Conservation (phyloP, 768 basidiomycete genomes). For the Suillus paluster region DNA sequence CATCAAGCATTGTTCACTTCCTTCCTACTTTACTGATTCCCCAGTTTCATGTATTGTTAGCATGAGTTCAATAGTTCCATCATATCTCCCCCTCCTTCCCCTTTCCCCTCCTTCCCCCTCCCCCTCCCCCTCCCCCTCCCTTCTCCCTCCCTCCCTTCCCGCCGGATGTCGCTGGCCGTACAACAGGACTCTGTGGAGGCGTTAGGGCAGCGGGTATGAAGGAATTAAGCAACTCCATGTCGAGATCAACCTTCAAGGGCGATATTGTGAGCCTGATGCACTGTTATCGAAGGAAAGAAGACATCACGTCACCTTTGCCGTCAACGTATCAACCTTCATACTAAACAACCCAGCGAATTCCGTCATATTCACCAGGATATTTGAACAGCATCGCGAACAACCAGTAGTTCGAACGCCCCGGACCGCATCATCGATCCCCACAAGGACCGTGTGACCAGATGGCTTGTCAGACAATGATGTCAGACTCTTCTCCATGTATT, state of each 20-base stretch:
- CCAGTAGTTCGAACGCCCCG: background rate
- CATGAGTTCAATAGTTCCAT: background rate
- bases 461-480: conserved; percentile 11
- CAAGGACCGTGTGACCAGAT: background rate
- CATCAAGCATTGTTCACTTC: background rate
- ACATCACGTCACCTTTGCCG: background rate
- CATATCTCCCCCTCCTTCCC: too few relatives aligned
- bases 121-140: too few relatives aligned
- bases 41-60: background rate
- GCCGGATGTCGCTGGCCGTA: too few relatives aligned
- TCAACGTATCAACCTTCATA: background rate
- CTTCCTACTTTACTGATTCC: background rate
- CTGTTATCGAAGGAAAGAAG: background rate
- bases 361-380: conserved; percentile 7
- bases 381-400: background rate
- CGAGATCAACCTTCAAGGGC: conserved; percentile 15
- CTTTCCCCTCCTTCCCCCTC: too few relatives aligned
- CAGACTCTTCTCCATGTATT: conserved; percentile 11
- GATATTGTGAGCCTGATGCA: background rate
- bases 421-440: background rate
- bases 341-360: background rate
- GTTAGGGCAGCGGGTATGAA: background rate
- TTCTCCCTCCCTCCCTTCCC: background rate
- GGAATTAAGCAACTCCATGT: conserved; percentile 8
- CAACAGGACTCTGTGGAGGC: too few relatives aligned